Evolutionary conservation across 768 basidiomycete genomes (phyloP), one percentile per base, ranked within the genome.

Genomic region (Boletus sp.): DNA sequence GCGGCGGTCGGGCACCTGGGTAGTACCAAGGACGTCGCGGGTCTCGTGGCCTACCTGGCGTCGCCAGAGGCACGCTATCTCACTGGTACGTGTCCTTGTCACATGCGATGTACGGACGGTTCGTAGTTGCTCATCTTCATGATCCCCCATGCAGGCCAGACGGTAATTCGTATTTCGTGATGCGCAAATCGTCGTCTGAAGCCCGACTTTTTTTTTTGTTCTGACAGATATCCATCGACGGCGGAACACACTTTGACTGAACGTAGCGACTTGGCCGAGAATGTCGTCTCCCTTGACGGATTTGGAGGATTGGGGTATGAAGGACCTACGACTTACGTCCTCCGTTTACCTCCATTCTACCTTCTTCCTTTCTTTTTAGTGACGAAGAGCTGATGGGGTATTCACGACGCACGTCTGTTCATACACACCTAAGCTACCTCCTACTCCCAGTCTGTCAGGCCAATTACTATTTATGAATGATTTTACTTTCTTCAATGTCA

Each of bases 31-130:
- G 77, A 76, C 35, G 40, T 78, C n/a, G 75, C 75, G 1, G 63
- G 56, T 17, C 66, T 78, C 0, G 77, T 78, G 5, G 66, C 72
- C 7, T 78, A 70, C 56, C 60, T 78, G 18, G 72, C 56, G 1
- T 73, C 71, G 2, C 65, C 70, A 4, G 70, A 73, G 18, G 68
- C 76, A 12, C 63, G 63, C 56, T 71, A 65, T 28, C 44, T 78
- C 54, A 76, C 74, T 46, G 75, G 76, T 71, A 57, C 14, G 57
- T 50, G 18, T 17, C 6, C 28, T 17, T 14, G 4, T 42, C 30
- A 10, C 36, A 18, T 41, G n/a, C 20, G 1, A 18, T 11, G 15
- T 45, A 18, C 11, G 14, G 5, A 24, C 4, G 10, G 9, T 12
- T 52, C 45, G 33, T 9, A 0, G 17, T 6, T 5, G 14, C 44